Evolutionary conservation across 202 grass and related monocot species (phyloP).

Genomic region (Digitaria exilis): DNA sequence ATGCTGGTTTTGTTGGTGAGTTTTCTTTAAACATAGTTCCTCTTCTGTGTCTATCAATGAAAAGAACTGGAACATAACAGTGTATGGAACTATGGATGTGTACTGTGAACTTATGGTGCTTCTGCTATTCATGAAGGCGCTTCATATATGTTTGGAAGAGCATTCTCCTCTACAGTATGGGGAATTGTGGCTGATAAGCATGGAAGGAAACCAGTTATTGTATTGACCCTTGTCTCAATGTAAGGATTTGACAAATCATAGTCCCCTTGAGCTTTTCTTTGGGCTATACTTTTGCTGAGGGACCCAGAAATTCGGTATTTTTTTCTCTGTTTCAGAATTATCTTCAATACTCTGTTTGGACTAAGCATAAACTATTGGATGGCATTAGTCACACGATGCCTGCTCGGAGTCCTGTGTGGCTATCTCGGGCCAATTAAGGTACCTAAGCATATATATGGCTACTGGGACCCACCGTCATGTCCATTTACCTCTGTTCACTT

Average conservation of each 20-base stretch:
- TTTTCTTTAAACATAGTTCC: constrained; percentile 18
- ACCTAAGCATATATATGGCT: background rate
- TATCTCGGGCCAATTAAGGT: constrained; percentile 86
- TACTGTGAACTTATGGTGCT: constrained; percentile 18
- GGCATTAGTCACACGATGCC: constrained; percentile 64
- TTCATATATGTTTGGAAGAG: constrained; percentile 84
- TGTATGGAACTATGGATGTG: background rate
- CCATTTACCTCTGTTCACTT: background rate
- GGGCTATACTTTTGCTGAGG: constrained; percentile 24
- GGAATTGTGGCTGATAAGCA: constrained; percentile 76
- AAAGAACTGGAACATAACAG: constrained; percentile 9
- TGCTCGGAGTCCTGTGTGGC: constrained; percentile 73
- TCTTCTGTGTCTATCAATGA: background rate
- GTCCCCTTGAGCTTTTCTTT: background rate
- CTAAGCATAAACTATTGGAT: constrained; percentile 88
- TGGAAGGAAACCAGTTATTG: constrained; percentile 79
- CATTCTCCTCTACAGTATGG: constrained; percentile 68
- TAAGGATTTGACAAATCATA: constrained; percentile 38
- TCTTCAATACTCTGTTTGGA: constrained; percentile 92
- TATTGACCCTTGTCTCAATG: constrained; percentile 69
- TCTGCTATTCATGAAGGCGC: constrained; percentile 51
- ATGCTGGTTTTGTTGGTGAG: constrained; percentile 78
- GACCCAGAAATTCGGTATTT: constrained; percentile 18
- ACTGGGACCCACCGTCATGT: constrained; percentile 9
- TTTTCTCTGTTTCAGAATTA: constrained; percentile 55